Conservation (phyloP, 2,329 filamentous ascomycete species). For the Stenocarpella maydis region DNA sequence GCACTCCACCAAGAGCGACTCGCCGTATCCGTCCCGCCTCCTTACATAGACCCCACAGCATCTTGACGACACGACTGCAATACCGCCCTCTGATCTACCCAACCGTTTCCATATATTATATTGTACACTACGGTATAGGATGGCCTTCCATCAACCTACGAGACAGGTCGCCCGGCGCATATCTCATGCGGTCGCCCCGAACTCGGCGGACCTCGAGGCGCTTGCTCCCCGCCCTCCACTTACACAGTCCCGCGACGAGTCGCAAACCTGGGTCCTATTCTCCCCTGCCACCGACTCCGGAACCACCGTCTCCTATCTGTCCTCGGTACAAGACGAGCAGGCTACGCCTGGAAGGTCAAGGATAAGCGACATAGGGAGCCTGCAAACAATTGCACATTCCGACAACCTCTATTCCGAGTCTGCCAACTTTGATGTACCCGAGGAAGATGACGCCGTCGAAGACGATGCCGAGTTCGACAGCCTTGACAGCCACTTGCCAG, state of each 20-base stretch:
- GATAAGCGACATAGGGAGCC: conserved; percentile 81
- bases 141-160: conserved; percentile 70
- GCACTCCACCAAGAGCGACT: conserved; percentile 6
- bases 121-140: conserved; percentile 40
- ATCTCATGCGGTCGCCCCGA: conserved; percentile 47
- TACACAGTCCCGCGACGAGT: conserved; percentile 66
- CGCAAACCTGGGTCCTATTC: conserved; percentile 97
- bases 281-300: conserved; percentile 72
- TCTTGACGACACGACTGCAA: background rate
- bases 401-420: conserved; percentile 42
- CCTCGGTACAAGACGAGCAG: conserved; percentile 72
- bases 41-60: conserved; percentile 28
- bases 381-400: conserved; percentile 74
- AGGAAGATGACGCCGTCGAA: conserved; percentile 50
- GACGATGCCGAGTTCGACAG: conserved; percentile 89
- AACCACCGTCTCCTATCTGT: conserved; percentile 72
- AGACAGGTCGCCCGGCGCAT: conserved; percentile 60
- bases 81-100: background rate
- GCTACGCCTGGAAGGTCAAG: conserved; percentile 73
- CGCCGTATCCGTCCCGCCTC: conserved; percentile 27
- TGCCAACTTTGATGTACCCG: conserved; percentile 47
- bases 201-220: conserved; percentile 49
- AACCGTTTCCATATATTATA: background rate
- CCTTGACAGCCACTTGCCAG: conserved; percentile 88
- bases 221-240: conserved; percentile 40